Evolutionary conservation across 352 stramenopile genomes (phyloP).

Genomic region (Pythium rishiriense): DNA sequence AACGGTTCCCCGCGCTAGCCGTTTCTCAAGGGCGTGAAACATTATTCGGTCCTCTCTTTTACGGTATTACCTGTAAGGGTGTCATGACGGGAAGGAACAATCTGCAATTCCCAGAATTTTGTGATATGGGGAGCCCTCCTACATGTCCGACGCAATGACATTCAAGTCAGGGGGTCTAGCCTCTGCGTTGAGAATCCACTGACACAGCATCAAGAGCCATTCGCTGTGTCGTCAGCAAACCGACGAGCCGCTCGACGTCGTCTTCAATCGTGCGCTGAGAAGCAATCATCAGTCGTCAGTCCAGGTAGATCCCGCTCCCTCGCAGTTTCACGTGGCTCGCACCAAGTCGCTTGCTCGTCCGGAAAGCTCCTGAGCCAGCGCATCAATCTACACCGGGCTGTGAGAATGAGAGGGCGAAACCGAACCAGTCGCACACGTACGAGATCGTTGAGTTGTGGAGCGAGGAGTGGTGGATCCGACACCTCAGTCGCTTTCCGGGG

Average conservation of each 20-base stretch:
- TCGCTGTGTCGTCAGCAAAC: neutral
- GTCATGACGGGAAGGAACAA: too few species aligned
- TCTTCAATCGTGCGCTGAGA: conserved; percentile 5
- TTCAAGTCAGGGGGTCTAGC: too few species aligned
- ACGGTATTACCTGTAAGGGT: too few species aligned
- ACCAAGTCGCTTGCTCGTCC: conserved; percentile 30
- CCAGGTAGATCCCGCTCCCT: too few species aligned
- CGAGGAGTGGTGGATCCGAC: conserved; percentile 14
- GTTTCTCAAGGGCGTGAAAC: neutral
- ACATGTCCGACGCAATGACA: too few species aligned
- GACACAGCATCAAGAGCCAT: too few species aligned
- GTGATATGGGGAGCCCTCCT: too few species aligned
- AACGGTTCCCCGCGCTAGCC: too few species aligned
- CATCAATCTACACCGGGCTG: conserved; percentile 19
- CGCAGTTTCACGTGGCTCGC: neutral
- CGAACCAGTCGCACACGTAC: neutral
- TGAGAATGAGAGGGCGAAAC: neutral
- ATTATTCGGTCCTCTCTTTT: neutral
- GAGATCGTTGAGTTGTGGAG: conserved; percentile 14
- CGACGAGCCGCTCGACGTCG: conserved; percentile 3
- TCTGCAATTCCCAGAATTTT: too few species aligned
- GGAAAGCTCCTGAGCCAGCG: conserved; percentile 22
- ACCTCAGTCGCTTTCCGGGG: neutral
- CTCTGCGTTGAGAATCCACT: too few species aligned
- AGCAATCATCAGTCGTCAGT: neutral